Percentiles rank a stretch among this genome's conserved stretches.
These are phyloP conservation scores for Staphylotrichum longicolle DNA, from an alignment of 495 filamentous ascomycete genomes.

Conservation along the genomic window DNA sequence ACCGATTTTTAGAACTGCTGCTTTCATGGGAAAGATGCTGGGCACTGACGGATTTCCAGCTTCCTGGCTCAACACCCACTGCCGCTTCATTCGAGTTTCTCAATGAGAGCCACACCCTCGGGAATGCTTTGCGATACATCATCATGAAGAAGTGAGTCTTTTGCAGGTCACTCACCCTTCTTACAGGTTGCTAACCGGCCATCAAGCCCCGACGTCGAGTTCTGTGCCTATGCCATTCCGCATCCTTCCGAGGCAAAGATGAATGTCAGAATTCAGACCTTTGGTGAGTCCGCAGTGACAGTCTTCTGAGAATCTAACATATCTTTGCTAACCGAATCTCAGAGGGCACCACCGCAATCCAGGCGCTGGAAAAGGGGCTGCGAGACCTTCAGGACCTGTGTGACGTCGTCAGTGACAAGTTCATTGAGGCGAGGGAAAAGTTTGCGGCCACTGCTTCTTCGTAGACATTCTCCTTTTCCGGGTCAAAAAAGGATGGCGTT, in stretches of 20 bases:
- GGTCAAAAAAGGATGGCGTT: slow-evolving; percentile 30
- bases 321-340: slow-evolving; percentile 1
- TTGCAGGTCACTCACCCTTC: slow-evolving; percentile 6
- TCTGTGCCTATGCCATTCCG: slow-evolving; percentile 97
- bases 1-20: background rate
- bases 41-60: slow-evolving; percentile 40
- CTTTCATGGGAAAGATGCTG: background rate
- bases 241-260: slow-evolving; percentile 95
- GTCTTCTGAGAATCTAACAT: background rate
- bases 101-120: slow-evolving; percentile 89
- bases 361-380: slow-evolving; percentile 86
- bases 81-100: slow-evolving; percentile 80
- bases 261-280: slow-evolving; percentile 96
- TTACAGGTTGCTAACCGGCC: slow-evolving; percentile 12
- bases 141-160: slow-evolving; percentile 91
- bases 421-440: slow-evolving; percentile 61
- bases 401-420: slow-evolving; percentile 86
- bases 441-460: slow-evolving; percentile 47
- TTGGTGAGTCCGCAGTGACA: slow-evolving; percentile 56
- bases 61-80: slow-evolving; percentile 67
- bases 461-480: slow-evolving; percentile 8
- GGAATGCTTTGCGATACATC: slow-evolving; percentile 88
- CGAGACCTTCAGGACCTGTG: slow-evolving; percentile 85
- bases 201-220: slow-evolving; percentile 83
- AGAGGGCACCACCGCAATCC: slow-evolving; percentile 78